Evolutionary conservation across 2,329 filamentous ascomycete species (phyloP).

Genomic region (Talaromyces sp.): DNA sequence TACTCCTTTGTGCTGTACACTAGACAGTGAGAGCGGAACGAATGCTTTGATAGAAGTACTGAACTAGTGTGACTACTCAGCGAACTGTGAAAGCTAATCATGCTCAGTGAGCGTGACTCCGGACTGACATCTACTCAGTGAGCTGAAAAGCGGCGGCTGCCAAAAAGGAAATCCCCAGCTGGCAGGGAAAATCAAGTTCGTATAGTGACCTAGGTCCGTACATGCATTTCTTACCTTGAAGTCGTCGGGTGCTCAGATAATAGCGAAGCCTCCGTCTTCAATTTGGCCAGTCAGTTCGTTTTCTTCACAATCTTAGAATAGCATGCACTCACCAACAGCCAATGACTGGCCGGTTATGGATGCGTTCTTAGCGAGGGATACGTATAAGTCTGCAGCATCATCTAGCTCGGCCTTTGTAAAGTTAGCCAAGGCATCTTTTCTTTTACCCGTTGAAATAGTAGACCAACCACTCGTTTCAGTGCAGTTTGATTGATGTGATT

Average conservation of each 20-base stretch:
- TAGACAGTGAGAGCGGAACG: too few relatives aligned
- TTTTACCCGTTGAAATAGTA: neutral
- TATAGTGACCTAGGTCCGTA: neutral
- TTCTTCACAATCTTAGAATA: neutral
- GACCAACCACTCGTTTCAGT: constrained; percentile 55
- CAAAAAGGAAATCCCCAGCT: too few relatives aligned
- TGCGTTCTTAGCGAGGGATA: constrained; percentile 42
- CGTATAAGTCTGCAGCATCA: constrained; percentile 41
- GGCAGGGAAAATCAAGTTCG: too few relatives aligned
- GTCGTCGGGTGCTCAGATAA: neutral
- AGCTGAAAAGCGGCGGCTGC: too few relatives aligned
- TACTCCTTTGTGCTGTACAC: too few relatives aligned
- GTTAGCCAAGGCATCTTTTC: neutral
- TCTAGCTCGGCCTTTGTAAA: constrained; percentile 38
- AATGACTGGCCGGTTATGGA: constrained; percentile 48
- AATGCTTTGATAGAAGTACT: too few relatives aligned
- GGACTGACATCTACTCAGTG: too few relatives aligned
- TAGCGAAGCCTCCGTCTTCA: constrained; percentile 8
- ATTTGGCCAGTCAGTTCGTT: neutral
- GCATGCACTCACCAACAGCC: constrained; percentile 37
- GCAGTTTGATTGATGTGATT: constrained; percentile 53
- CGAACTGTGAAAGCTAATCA: too few relatives aligned
- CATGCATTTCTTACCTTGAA: neutral
- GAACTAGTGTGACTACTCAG: too few relatives aligned
- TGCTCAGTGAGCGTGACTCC: too few relatives aligned